These are phyloP conservation scores for Cryptococcus sp. DNA, from an alignment of 1,284 basidiomycete species.

Conservation along the genomic window DNA sequence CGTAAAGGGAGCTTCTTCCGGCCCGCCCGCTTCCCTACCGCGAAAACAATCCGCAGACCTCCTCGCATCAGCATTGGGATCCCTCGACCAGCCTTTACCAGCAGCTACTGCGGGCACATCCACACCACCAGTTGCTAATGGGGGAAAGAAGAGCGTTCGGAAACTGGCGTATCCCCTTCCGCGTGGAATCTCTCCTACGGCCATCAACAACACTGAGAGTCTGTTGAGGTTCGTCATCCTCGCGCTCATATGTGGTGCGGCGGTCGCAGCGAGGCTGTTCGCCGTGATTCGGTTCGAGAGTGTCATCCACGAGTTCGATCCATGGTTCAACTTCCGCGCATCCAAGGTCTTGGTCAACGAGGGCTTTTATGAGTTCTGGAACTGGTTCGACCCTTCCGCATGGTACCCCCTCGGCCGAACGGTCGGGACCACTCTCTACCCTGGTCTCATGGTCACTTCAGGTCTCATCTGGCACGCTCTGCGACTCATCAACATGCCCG, in stretches of 20 bases:
- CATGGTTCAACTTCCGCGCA: constrained; percentile 97
- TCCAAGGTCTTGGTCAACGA: constrained; percentile 82
- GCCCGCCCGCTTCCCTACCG: constrained; percentile 1
- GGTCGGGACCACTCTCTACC: constrained; percentile 97
- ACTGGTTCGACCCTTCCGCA: constrained; percentile 99
- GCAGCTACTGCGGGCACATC: not conserved
- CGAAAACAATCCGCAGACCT: constrained; percentile 5
- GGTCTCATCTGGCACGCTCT: constrained; percentile 94
- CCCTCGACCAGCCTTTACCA: not conserved
- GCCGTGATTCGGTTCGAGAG: constrained; percentile 98
- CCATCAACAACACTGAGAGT: constrained; percentile 77
- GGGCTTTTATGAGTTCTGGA: constrained; percentile 99
- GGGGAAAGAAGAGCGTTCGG: not conserved
- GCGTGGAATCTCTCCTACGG: constrained; percentile 55
- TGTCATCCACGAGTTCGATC: constrained; percentile 99
- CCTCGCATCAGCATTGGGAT: not conserved
- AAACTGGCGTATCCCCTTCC: constrained; percentile 51
- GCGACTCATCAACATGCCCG: constrained; percentile 85
- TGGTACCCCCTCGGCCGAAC: constrained; percentile 99
- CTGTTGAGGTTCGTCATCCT: constrained; percentile 84
- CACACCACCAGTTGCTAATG: not conserved
- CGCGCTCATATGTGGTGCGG: constrained; percentile 84
- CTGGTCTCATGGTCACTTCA: constrained; percentile 95
- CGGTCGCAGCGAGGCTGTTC: constrained; percentile 92
- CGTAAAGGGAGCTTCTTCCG: not conserved